These are phyloP conservation scores for Mycena metata DNA, from an alignment of 768 basidiomycete species.

Conservation along the genomic window DNA sequence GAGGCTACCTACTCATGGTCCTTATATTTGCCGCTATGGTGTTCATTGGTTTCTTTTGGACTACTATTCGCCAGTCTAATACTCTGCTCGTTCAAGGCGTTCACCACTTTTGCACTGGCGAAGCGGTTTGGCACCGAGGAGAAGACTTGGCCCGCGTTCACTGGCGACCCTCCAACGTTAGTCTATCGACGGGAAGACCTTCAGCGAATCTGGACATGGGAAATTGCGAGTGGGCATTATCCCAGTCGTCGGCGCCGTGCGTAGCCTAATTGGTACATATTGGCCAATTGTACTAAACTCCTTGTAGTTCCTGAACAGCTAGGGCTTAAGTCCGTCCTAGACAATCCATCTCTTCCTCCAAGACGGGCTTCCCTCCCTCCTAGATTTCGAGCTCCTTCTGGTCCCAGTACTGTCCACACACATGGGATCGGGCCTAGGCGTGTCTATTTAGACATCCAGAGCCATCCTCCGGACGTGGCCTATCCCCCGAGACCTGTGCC, in stretches of 20 bases:
- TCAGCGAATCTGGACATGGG: slow-evolving; percentile 96
- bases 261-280: slow-evolving; percentile 46
- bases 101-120: slow-evolving; percentile 29
- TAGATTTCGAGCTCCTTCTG: slow-evolving; percentile 61
- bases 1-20: slow-evolving; percentile 44
- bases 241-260: slow-evolving; percentile 84
- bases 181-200: slow-evolving; percentile 84
- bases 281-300: slow-evolving; percentile 17
- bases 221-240: slow-evolving; percentile 93
- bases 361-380: slow-evolving; percentile 60
- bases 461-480: slow-evolving; percentile 71
- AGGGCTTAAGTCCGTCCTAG: slow-evolving; percentile 64
- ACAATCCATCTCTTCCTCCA: slow-evolving; percentile 84
- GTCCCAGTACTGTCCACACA: slow-evolving; percentile 67
- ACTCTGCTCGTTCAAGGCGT: slow-evolving; percentile 14
- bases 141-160: slow-evolving; percentile 36
- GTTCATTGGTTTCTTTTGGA: slow-evolving; percentile 52
- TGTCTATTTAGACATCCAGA: slow-evolving; percentile 80
- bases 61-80: background rate
- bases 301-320: slow-evolving; percentile 78
- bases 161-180: slow-evolving; percentile 36
- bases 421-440: slow-evolving; percentile 84
- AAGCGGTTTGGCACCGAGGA: slow-evolving; percentile 35
- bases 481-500: slow-evolving; percentile 91
- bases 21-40: slow-evolving; percentile 26